Percentiles rank a stretch among this genome's conserved stretches.
These are phyloP conservation scores for Talaromyces sp. DNA, from an alignment of 2,329 filamentous ascomycete species.

Conservation along the genomic window DNA sequence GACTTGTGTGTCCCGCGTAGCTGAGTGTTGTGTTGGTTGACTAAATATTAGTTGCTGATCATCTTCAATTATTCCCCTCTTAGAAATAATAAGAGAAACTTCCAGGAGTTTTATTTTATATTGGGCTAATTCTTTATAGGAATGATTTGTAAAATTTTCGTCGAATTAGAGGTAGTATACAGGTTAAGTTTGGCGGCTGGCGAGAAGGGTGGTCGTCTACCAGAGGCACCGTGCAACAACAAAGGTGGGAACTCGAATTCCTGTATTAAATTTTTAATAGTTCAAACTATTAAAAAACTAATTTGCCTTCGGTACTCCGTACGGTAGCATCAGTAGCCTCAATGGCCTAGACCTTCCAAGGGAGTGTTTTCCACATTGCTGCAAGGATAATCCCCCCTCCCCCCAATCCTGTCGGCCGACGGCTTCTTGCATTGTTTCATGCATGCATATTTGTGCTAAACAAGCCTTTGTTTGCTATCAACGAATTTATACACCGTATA, in stretches of 20 bases:
- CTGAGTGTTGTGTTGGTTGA: neutral
- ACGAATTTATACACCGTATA: neutral
- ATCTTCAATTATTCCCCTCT: neutral
- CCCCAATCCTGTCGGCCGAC: neutral
- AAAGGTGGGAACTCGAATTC: neutral
- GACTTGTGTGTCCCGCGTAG: neutral
- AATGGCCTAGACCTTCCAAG: neutral
- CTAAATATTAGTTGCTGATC: neutral
- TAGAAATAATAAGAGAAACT: neutral
- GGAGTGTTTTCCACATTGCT: neutral
- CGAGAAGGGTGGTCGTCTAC: neutral
- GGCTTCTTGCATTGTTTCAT: neutral
- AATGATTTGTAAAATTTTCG: neutral
- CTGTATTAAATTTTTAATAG: neutral
- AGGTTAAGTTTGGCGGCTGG: neutral
- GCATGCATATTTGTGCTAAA: neutral
- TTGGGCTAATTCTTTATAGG: neutral
- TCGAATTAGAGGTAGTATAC: neutral
- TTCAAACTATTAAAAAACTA: neutral
- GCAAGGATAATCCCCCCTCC: neutral
- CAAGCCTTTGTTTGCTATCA: neutral
- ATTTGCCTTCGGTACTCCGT: neutral
- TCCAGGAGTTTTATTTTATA: neutral
- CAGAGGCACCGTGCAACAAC: neutral
- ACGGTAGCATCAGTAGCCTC: neutral